Evolutionary conservation across 768 basidiomycete species (phyloP).

Genomic region (Tulasnella sp.): DNA sequence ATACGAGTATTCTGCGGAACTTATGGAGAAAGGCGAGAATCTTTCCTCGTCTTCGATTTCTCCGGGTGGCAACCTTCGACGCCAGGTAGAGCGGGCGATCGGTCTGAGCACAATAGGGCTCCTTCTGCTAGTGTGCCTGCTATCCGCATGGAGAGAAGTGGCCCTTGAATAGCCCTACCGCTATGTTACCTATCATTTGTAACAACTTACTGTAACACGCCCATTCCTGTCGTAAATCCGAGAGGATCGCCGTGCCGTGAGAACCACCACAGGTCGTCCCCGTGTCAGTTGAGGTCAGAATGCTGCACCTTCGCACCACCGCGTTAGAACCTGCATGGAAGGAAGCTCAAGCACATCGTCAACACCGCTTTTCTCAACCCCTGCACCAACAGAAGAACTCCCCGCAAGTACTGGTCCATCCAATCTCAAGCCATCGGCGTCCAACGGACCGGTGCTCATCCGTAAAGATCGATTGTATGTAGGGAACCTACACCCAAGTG

Average conservation of each 20-base stretch:
- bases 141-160: not conserved
- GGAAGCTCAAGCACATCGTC: not conserved
- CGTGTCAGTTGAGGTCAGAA: not conserved
- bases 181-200: not conserved
- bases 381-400: not conserved
- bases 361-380: not conserved
- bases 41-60: not conserved
- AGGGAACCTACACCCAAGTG: slow-evolving; percentile 75
- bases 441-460: not conserved
- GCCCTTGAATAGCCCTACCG: not conserved
- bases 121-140: not conserved
- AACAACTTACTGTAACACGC: not conserved
- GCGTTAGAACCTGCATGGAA: not conserved
- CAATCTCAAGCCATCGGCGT: not conserved
- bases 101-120: not conserved
- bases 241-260: not conserved
- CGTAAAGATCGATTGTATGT: slow-evolving; percentile 71
- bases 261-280: not conserved
- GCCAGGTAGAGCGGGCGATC: not conserved
- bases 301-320: not conserved
- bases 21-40: not conserved
- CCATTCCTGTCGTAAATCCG: not conserved
- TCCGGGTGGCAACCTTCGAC: not conserved
- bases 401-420: not conserved
- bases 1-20: not conserved